Evolutionary conservation across 352 stramenopile genomes (phyloP).

Genomic region (Phytophthora pluvialis): DNA sequence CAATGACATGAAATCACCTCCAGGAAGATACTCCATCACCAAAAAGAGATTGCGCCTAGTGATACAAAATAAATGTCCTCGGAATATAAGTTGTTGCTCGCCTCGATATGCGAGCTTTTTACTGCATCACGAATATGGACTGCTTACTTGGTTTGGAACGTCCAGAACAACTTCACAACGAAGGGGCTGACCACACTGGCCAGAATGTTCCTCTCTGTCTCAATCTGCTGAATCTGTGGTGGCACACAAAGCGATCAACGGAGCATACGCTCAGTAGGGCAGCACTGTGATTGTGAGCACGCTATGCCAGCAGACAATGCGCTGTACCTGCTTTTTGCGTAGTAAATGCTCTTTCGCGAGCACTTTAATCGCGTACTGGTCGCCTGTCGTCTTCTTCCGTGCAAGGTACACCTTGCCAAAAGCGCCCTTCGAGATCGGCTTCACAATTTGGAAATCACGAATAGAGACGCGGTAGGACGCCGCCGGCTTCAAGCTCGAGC

Average conservation of each 20-base stretch:
- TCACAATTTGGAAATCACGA: slow-evolving; percentile 90
- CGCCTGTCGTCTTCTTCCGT: slow-evolving; percentile 85
- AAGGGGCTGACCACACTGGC: slow-evolving; percentile 89
- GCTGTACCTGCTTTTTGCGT: slow-evolving; percentile 86
- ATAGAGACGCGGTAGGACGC: slow-evolving; percentile 73
- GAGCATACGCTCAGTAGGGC: slow-evolving; percentile 22
- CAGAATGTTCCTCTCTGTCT: slow-evolving; percentile 90
- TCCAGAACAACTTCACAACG: slow-evolving; percentile 92
- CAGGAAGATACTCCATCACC: slow-evolving; percentile 92
- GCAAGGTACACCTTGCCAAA: slow-evolving; percentile 92
- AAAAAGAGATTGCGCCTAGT: slow-evolving; percentile 84
- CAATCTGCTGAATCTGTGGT: slow-evolving; percentile 80
- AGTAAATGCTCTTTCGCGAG: slow-evolving; percentile 89
- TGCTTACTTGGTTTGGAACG: slow-evolving; percentile 89
- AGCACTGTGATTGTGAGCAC: slow-evolving; percentile 3
- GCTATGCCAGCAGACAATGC: neutral
- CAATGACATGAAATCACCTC: slow-evolving; percentile 91
- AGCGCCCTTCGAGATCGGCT: slow-evolving; percentile 90
- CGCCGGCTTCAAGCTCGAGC: slow-evolving; percentile 33
- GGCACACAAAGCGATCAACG: slow-evolving; percentile 12
- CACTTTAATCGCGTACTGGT: slow-evolving; percentile 93
- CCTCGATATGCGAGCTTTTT: neutral
- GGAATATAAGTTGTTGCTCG: slow-evolving; percentile 23
- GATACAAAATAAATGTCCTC: slow-evolving; percentile 4
- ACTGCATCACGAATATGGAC: slow-evolving; percentile 6